Evolutionary conservation across 2,329 filamentous ascomycete species (phyloP).

Genomic region (Neophaeococcomyces mojaviensis): DNA sequence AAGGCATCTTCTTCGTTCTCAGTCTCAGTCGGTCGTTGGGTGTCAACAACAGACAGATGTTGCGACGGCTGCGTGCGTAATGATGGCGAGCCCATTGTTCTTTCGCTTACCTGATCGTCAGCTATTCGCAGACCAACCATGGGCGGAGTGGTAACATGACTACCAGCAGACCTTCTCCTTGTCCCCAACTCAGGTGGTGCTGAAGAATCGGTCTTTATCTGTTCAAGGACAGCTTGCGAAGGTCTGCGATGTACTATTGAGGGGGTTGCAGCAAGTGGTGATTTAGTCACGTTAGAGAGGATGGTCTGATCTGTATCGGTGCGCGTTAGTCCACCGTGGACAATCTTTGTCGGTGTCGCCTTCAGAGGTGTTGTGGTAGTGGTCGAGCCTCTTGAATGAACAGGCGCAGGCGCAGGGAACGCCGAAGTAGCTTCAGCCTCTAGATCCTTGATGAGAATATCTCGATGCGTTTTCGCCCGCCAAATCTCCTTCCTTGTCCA

Average conservation of each 20-base stretch:
- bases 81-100: slow-evolving; percentile 1
- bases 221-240: slow-evolving; percentile 18
- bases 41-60: slow-evolving; percentile 1
- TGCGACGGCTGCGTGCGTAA: slow-evolving; percentile 28
- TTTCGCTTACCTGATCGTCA: not conserved
- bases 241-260: not conserved
- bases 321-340: slow-evolving; percentile 11
- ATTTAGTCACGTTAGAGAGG: slow-evolving; percentile 3
- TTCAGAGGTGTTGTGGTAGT: slow-evolving; percentile 17
- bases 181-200: slow-evolving; percentile 2
- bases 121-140: not conserved
- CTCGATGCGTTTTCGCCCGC: slow-evolving; percentile 81
- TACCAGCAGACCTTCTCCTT: slow-evolving; percentile 1
- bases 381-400: slow-evolving; percentile 4
- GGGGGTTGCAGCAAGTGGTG: not conserved
- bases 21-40: slow-evolving; percentile 5
- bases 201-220: slow-evolving; percentile 10
- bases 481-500: slow-evolving; percentile 94
- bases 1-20: slow-evolving; percentile 63
- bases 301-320: slow-evolving; percentile 9
- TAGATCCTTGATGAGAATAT: slow-evolving; percentile 77
- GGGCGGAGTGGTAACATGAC: slow-evolving; percentile 1
- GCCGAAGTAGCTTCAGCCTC: slow-evolving; percentile 57
- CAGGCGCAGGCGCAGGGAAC: slow-evolving; percentile 19
- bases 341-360: slow-evolving; percentile 16